Evolutionary conservation across 345 rosid species (phyloP), one percentile per base, ranked within the genome.

Genomic region (Lepidium aucheri): DNA sequence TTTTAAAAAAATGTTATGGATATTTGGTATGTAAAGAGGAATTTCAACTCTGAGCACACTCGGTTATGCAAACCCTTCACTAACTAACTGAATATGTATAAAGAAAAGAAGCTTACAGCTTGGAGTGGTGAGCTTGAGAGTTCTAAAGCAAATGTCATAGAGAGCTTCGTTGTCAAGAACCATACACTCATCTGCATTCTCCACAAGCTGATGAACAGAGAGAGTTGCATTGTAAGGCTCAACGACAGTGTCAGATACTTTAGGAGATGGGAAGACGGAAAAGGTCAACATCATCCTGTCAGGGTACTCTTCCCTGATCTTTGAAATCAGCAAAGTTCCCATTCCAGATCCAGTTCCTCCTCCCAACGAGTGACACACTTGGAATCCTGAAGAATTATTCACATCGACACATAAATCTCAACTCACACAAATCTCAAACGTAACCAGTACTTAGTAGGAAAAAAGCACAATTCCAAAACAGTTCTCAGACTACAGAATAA

Each of bases 141-240:
- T 86, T 12, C 91, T 75, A 80, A 86, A 86, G 78, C 91, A 86
- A 49, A 86, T 86, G 26, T 86, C 91, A 60, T 86, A 86, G 10
- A 85, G 86, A 62, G 90, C 90, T 43, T 85, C 90, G 11, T 85
- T 85, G 63, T 85, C 90, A 65, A 85, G 76, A 63, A 85, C 87
- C 87, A 85, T 85, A 60, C 90, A 81, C 72, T 85, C 91, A 56
- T 85, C 91, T 1, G 91, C 91, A 63, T 85, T 85, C 81, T 85
- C 91, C 42, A 85, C 91, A 1, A 85, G 81, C 74, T 85, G 91
- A 56, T 85, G 91, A 45, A 85, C 91, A 18, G 91, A 85, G 67
- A 85, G 88, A 16, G 91, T 85, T 5, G 88, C 91, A 53, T 85
- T 85, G 71, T 85, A 85, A 43, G 91, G 91, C 68, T 85, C 91